Conservation (phyloP, 352 stramenopile species). For the Phytophthora aleatoria region DNA sequence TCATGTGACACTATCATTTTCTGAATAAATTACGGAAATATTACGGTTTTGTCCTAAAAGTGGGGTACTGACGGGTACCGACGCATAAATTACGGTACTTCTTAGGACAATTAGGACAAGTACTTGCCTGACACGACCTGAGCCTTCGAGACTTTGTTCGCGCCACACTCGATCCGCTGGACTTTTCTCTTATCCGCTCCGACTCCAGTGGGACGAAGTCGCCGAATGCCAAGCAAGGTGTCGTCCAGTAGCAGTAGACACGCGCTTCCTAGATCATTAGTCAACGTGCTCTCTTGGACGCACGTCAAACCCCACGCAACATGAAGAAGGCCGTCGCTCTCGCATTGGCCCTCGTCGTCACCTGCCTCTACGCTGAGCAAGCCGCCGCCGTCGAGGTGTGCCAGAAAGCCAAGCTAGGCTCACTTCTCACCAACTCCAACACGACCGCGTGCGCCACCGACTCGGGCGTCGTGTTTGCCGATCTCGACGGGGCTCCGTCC, state of each 20-base stretch:
- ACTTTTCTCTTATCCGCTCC: slow-evolving; percentile 9
- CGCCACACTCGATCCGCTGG: background rate
- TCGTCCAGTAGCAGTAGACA: background rate
- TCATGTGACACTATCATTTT: too few relatives aligned
- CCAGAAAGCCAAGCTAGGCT: slow-evolving; percentile 31
- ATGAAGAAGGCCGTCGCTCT: slow-evolving; percentile 22
- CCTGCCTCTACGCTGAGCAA: background rate
- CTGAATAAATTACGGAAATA: too few relatives aligned
- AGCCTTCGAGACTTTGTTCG: background rate
- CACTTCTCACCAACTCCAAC: slow-evolving; percentile 38
- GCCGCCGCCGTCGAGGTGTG: slow-evolving; percentile 23
- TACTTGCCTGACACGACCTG: background rate
- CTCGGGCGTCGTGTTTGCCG: slow-evolving; percentile 29
- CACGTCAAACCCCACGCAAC: background rate
- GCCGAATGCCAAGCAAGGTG: background rate
- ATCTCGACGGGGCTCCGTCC: slow-evolving; percentile 25
- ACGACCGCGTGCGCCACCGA: slow-evolving; percentile 34
- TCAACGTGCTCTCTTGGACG: slow-evolving; percentile 10
- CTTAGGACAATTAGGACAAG: too few relatives aligned
- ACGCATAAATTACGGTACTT: too few relatives aligned
- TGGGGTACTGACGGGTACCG: too few relatives aligned
- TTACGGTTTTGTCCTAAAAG: too few relatives aligned
- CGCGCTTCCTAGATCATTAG: slow-evolving; percentile 5
- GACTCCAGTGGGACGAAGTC: slow-evolving; percentile 22
- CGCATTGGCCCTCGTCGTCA: slow-evolving; percentile 7